Evolutionary conservation across 2,329 filamentous ascomycete genomes (phyloP), one percentile per base, ranked within the genome.

Genomic region (Ophiostoma tasmaniense): DNA sequence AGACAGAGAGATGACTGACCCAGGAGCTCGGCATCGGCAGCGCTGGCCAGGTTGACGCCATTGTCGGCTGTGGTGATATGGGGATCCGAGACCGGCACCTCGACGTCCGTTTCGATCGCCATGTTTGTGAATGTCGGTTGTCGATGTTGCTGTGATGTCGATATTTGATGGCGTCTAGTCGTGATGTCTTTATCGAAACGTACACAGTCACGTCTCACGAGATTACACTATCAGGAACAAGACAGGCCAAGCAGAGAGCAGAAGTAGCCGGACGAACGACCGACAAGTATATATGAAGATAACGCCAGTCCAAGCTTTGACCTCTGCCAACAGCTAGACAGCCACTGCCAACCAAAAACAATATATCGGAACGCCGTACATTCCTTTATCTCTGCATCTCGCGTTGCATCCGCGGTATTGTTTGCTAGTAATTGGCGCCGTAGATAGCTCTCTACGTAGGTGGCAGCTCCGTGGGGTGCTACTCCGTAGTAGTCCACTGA

Each of bases 11-110:
- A n/a, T n/a, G n/a, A 55, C 55, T 8, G 5, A 61, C 55, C 73
- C 22, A 78, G 70, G 37, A 78, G 71, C 67, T 76, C 76, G 0
- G 75, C 74, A 69, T 78, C 77, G 25, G 75, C 76, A 11, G 67
- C 71, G 69, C 74, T 73, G 3, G 74, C 73, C 50, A 75, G 70
- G 35, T 73, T 69, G 8, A 72, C 71, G 59, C 73, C 74, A 42
- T 73, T 71, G 25, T 67, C 68, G 8, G 64, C 67, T 1, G 70
- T 73, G 22, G 65, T 71, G 25, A 72, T 64, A 1, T 71, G 67
- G 10, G 70, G 50, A 33, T 74, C 66, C 25, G 71, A 68, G 14
- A 55, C 50, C 50, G 73, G 71, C 28, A 71, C 67, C 67, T 75
- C 73, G 22, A 71, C 52, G 52, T 73, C 72, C 17, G 62, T 39